Percentiles rank a stretch among this genome's conserved stretches.
Conservation (phyloP, 495 filamentous ascomycete species). For the Recurvomyces mirabilis region DNA sequence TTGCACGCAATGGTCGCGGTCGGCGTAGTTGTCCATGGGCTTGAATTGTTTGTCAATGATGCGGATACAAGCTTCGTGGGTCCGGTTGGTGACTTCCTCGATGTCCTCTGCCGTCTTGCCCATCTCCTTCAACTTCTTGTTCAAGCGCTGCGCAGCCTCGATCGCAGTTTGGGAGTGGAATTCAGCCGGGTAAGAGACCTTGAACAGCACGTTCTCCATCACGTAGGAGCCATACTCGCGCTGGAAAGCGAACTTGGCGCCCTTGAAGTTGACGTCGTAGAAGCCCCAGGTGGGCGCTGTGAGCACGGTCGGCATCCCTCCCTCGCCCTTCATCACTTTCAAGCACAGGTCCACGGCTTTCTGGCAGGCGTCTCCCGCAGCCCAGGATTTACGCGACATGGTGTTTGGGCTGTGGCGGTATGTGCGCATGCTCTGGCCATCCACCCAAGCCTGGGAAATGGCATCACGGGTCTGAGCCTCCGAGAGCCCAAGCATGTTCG, state of each 20-base stretch:
- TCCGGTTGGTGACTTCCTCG: constrained; percentile 82
- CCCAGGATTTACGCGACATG: constrained; percentile 99
- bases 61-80: constrained; percentile 93
- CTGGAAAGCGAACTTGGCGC: constrained; percentile 91
- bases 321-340: constrained; percentile 86
- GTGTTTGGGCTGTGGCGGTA: constrained; percentile 97
- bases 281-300: constrained; percentile 94
- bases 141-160: constrained; percentile 80
- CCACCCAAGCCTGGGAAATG: constrained; percentile 92
- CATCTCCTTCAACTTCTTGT: constrained; percentile 64
- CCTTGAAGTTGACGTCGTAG: constrained; percentile 96
- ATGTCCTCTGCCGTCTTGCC: constrained; percentile 94
- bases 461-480: constrained; percentile 90
- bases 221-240: constrained; percentile 94
- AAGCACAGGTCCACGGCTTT: constrained; percentile 87
- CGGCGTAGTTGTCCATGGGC: constrained; percentile 98
- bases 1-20: constrained; percentile 96
- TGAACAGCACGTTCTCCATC: constrained; percentile 99
- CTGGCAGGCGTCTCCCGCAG: constrained; percentile 94
- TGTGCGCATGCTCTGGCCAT: constrained; percentile 89
- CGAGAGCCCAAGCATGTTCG: constrained; percentile 81
- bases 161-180: constrained; percentile 99
- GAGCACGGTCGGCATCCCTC: constrained; percentile 81
- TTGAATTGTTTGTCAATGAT: constrained; percentile 99
- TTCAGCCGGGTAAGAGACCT: constrained; percentile 96